Base-by-base conservation (phyloP, 1,284 basidiomycete species). In the Cystobasidium slooffiae region DNA sequence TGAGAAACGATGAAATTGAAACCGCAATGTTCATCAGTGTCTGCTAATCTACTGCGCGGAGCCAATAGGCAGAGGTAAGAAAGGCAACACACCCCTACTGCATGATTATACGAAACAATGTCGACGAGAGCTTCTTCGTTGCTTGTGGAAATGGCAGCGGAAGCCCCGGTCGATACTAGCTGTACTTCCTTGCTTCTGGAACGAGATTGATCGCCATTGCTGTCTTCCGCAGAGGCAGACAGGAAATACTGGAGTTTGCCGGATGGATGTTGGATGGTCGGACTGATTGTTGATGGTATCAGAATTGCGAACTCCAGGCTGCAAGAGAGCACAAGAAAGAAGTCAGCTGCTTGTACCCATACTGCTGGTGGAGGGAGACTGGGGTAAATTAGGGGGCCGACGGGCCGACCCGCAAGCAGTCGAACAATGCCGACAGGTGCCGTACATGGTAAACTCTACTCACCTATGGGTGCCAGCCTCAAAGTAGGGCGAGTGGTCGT, bases 231-330 rank as follows among this genome's bases (percentile, higher is more conserved):
- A 22, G 7, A 41, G 49, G 64, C 64, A 4, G 44, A 20, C 31
- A 66, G 39, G 18, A 49, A 41, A 20, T 66, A 66, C 31, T 31
- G 49, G 16, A 66, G 56, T n/a, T 16, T 59, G 1, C 56, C 56
- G 39, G 56, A 22, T 18, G 37, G 37, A 20, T 39, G 16, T 41
- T 59, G 56, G 37, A 51, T 47, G 4, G 47, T 20, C 6, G 47
- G 64, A 37, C 37, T 37, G n/a, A 55, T 49, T 41, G 44, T 66
- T 1, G 24, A 49, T 39, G 39, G 64, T n/a, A 66, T 43, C 31
- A 66, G 47, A 22, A 66, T 66, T 0, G 64, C 64, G 64, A 66
- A 66, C 43, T 66, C 64, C 22, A 66, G 64, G 20, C 64, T 66
- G 64, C 39, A 24, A 10, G 6, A 18, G 44, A 1, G 31, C 16